phyloP scores from a whole-genome alignment of 805 yeast species.

The Jamesozyma gamospora region DNA sequence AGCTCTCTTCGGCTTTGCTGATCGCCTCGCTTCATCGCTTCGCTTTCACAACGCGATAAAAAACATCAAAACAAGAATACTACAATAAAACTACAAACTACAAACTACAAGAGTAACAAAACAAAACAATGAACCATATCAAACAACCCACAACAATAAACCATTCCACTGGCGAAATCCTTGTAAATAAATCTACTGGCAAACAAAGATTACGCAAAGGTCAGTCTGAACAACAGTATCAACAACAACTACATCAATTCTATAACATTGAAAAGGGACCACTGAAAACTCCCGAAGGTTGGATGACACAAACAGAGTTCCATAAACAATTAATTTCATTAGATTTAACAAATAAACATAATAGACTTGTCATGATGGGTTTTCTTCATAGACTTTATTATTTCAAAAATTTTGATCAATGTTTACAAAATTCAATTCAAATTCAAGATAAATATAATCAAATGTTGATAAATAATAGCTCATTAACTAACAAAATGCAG shows the following conservation, averaged over 20 bases:
- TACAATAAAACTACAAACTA: no score
- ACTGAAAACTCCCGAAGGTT: constrained; percentile 34
- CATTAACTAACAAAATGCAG: constrained; percentile 24
- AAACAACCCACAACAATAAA: constrained; percentile 21
- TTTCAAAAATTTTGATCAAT: constrained; percentile 39
- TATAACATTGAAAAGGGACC: constrained; percentile 44
- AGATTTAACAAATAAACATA: constrained; percentile 38
- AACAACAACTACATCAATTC: constrained; percentile 42
- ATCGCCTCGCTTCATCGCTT: no score
- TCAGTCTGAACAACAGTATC: constrained; percentile 58
- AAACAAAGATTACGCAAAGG: constrained; percentile 48
- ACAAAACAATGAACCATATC: constrained; percentile 4
- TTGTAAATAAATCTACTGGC: constrained; percentile 39
- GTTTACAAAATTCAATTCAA: constrained; percentile 27
- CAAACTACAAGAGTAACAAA: no score
- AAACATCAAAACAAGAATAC: no score
- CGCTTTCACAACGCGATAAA: no score
- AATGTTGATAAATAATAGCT: neutral
- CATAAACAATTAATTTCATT: constrained; percentile 7
- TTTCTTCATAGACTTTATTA: constrained; percentile 58
- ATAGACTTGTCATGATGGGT: constrained; percentile 45
- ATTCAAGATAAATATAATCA: neutral
- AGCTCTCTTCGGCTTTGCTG: no score
- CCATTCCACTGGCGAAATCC: constrained; percentile 33
- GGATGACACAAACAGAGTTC: constrained; percentile 7